Conservation (phyloP, 225 moss, liverwort and hornwort species). For the Polytrichum commune region DNA sequence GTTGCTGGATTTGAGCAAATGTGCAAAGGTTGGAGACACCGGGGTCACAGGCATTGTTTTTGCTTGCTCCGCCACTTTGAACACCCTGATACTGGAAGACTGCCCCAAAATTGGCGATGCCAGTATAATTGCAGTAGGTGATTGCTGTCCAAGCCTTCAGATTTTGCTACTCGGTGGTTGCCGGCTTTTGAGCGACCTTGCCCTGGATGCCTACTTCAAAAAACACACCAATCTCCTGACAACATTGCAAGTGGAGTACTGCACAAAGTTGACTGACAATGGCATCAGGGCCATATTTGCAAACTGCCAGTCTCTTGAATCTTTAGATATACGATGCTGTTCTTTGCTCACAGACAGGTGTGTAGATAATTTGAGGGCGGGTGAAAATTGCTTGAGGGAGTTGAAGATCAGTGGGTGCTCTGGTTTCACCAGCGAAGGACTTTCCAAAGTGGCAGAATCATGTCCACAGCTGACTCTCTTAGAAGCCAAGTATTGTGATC, state of each 20-base stretch:
- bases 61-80: conserved; percentile 20
- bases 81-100: conserved; percentile 30
- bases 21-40: conserved; percentile 25
- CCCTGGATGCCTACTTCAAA: conserved; percentile 24
- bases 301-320: conserved; percentile 17
- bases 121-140: conserved; percentile 18
- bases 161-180: conserved; percentile 27
- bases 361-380: conserved; percentile 18
- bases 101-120: conserved; percentile 30
- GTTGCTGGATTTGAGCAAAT: conserved; percentile 34
- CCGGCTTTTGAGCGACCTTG: conserved; percentile 27
- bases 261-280: conserved; percentile 31
- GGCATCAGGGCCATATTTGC: conserved; percentile 28
- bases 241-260: conserved; percentile 22
- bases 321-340: conserved; percentile 31
- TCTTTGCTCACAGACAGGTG: conserved; percentile 30
- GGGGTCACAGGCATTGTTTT: conserved; percentile 22
- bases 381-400: conserved; percentile 26
- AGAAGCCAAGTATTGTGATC: conserved; percentile 33
- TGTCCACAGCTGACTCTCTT: conserved; percentile 20
- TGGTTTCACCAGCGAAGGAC: conserved; percentile 19
- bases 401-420: conserved; percentile 42
- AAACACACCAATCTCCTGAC: conserved; percentile 16
- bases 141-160: conserved; percentile 29
- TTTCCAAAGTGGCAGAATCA: conserved; percentile 24